Evolutionary conservation across 1,139 yeast genomes (phyloP), one percentile per base, ranked within the genome.

Genomic region (Pichia sp.): DNA sequence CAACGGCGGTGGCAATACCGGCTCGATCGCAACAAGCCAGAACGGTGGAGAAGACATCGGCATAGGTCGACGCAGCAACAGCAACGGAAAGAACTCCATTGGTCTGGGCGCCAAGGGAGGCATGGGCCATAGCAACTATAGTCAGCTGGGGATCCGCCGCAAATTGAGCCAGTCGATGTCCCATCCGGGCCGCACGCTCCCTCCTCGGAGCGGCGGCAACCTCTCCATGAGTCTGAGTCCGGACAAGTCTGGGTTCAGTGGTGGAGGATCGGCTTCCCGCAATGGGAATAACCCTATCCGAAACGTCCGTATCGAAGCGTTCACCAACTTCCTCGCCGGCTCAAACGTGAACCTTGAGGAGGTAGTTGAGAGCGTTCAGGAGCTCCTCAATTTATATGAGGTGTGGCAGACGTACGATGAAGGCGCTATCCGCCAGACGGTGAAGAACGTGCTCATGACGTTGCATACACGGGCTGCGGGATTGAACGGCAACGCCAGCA

Each of bases 381-480:
- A 89, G 60, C 72, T 89, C 66, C 74, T 90, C 48, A 81, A 86
- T 7, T 70, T 90, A 2, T 90, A 90, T 65, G 91, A 86, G 48
- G 76, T 82, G 12, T 90, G 97, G 97, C 91, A 87, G 59, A 68
- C 81, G 25, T 90, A 87, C 63, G 90, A 87, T 62, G 97, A 90
- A 65, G 60, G 61, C 22, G 43, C 57, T 4, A 58, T 64, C 2
- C 54, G 65, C 18, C 66, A 64, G 41, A 55, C 55, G 2, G 47
- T 66, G 3, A 66, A 64, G 43, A 30, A 28, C 4, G 34, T 53
- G 10, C n/a, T 50, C 3, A 50, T 47, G 45, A 36, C 53, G 1
- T 22, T 53, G 16, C 41, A 50, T 25, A 49, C 36, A 10, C 10
- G 43, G 23, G n/a, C 28, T 4, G 41, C 34, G 3, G 31, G 23